These are phyloP conservation scores for Lagenaria siceraria DNA, from an alignment of 306 rosid species.

Conservation along the genomic window DNA sequence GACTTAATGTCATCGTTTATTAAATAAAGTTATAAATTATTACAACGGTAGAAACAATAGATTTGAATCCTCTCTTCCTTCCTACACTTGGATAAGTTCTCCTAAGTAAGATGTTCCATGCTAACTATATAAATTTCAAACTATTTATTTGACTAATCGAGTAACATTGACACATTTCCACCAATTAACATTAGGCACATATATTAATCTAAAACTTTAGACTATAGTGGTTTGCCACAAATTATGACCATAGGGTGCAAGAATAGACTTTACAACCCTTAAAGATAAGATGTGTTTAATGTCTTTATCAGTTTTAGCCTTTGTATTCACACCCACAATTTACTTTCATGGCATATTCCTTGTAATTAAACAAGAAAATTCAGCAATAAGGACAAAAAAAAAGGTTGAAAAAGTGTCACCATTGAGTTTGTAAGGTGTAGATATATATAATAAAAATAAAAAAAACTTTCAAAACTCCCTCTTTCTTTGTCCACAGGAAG, in stretches of 20 bases:
- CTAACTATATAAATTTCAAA: neutral
- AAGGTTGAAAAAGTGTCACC: neutral
- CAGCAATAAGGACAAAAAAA: neutral
- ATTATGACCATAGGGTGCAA: neutral
- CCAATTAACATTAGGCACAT: neutral
- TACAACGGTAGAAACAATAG: too few species aligned
- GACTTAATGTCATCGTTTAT: too few species aligned
- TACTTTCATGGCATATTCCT: neutral
- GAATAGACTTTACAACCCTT: neutral
- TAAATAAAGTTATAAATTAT: too few species aligned
- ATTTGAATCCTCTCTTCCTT: too few species aligned
- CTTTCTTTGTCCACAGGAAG: neutral
- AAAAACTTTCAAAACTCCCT: neutral
- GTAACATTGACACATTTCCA: neutral
- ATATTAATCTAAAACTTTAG: neutral
- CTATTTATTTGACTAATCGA: neutral
- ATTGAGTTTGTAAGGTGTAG: neutral
- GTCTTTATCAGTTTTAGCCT: neutral
- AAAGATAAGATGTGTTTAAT: neutral
- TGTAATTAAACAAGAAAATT: neutral
- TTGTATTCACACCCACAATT: neutral
- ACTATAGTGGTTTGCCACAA: neutral
- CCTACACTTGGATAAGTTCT: neutral
- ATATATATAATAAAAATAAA: too few species aligned
- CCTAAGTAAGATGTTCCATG: neutral